phyloP scores from a whole-genome alignment of 495 filamentous ascomycete species.

The Penicillium soppii region DNA sequence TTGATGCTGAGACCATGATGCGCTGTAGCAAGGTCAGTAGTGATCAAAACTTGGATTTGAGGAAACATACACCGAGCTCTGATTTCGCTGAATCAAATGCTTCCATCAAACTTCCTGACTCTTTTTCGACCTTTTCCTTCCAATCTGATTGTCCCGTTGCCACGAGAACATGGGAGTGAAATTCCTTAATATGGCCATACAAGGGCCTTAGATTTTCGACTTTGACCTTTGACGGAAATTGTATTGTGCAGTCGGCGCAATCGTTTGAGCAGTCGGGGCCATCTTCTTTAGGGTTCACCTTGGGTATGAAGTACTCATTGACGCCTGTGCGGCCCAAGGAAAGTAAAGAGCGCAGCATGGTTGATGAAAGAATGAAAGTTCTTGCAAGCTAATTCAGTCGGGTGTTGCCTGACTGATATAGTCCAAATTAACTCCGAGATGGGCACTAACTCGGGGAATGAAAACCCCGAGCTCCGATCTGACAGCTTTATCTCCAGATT shows the following conservation, averaged over 20 bases:
- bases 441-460: too few relatives aligned
- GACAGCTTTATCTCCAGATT: not conserved
- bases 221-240: constrained; percentile 69
- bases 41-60: not conserved
- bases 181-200: constrained; percentile 83
- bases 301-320: constrained; percentile 40
- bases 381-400: too few relatives aligned
- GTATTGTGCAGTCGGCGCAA: constrained; percentile 74
- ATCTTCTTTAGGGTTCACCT: constrained; percentile 67
- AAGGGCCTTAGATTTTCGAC: constrained; percentile 73
- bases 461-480: constrained; percentile 11
- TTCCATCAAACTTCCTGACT: constrained; percentile 90
- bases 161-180: constrained; percentile 82
- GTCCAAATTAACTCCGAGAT: too few relatives aligned
- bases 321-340: constrained; percentile 25
- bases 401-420: too few relatives aligned
- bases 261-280: constrained; percentile 84
- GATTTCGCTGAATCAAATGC: constrained; percentile 68
- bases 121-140: constrained; percentile 79
- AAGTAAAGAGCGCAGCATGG: constrained; percentile 41
- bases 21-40: constrained; percentile 46
- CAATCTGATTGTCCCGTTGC: constrained; percentile 93
- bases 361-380: not conserved
- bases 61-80: constrained; percentile 65
- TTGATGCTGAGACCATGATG: constrained; percentile 89